These are phyloP conservation scores for Bromus sterilis DNA, from an alignment of 176 grass and related monocot genomes.

Conservation along the genomic window DNA sequence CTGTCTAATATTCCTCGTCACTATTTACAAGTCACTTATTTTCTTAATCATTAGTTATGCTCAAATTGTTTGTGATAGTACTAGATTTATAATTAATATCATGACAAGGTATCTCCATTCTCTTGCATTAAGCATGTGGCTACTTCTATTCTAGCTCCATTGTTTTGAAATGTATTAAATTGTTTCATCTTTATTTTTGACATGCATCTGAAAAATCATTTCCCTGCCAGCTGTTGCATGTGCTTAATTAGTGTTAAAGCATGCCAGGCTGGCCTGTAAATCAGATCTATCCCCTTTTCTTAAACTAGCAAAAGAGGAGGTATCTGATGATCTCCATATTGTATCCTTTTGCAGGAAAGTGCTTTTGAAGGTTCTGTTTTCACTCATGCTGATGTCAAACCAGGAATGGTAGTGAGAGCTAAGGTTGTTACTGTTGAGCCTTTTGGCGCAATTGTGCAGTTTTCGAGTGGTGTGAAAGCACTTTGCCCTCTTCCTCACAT, in stretches of 20 bases:
- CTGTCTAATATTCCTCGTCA: background rate
- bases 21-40: background rate
- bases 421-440: conserved; percentile 70
- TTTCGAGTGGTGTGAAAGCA: conserved; percentile 90
- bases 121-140: background rate
- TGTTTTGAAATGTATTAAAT: background rate
- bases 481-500: conserved; percentile 89
- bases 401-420: conserved; percentile 86
- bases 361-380: conserved; percentile 97
- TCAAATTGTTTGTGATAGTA: background rate
- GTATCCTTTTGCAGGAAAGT: conserved; percentile 64
- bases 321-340: background rate
- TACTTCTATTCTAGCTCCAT: background rate
- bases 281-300: background rate
- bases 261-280: background rate
- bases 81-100: background rate
- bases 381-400: conserved; percentile 96
- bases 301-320: background rate
- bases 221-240: background rate
- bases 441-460: conserved; percentile 80
- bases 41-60: background rate
- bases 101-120: background rate
- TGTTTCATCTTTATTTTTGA: background rate
- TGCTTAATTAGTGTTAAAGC: background rate
- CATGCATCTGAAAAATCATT: background rate